Evolutionary conservation across 1,284 basidiomycete genomes (phyloP).

Genomic region (Xerocomus amazonicus): DNA sequence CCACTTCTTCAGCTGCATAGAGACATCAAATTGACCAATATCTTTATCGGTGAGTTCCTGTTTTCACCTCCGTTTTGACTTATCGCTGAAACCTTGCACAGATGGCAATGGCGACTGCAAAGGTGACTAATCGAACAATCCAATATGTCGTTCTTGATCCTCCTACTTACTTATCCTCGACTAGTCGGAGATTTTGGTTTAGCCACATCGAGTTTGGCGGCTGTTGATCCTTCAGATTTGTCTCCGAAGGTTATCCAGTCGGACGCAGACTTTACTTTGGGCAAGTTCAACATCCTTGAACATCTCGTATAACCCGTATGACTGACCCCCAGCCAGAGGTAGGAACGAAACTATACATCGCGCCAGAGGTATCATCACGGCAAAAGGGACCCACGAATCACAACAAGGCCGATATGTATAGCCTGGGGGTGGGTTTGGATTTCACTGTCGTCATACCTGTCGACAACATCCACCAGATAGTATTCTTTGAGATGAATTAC

Average conservation of each 20-base stretch:
- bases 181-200: conserved; percentile 91
- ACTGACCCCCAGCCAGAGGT: conserved; percentile 55
- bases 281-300: conserved; percentile 34
- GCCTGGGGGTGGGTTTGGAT: conserved; percentile 65
- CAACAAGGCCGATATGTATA: conserved; percentile 93
- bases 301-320: background rate
- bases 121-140: conserved; percentile 43
- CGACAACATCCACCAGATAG: conserved; percentile 53
- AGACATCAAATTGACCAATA: conserved; percentile 90
- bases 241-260: conserved; percentile 42
- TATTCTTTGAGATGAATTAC: conserved; percentile 98
- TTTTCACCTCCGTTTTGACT: background rate
- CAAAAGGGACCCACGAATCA: conserved; percentile 65
- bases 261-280: conserved; percentile 72
- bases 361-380: conserved; percentile 77
- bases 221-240: conserved; percentile 66
- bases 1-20: conserved; percentile 63
- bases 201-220: conserved; percentile 78
- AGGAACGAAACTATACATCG: conserved; percentile 90
- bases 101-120: conserved; percentile 88
- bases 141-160: background rate
- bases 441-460: background rate
- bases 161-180: background rate
- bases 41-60: conserved; percentile 71
- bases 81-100: conserved; percentile 26